phyloP scores from a whole-genome alignment of 768 basidiomycete species.

The Hebeloma cylindrosporum region DNA sequence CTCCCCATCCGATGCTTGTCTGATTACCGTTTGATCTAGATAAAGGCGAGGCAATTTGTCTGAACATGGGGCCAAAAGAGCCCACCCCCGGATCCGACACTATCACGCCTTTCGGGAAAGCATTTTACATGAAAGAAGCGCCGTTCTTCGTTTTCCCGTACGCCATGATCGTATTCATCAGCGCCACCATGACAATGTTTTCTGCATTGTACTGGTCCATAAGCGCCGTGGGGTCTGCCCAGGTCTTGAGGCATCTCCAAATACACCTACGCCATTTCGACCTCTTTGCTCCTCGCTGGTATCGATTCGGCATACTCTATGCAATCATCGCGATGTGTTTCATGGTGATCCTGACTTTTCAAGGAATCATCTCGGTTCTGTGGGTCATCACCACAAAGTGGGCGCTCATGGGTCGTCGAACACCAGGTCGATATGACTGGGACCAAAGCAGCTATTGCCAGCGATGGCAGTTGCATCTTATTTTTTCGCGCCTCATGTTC shows the following conservation, averaged over 20 bases:
- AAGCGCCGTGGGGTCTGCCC: slow-evolving; percentile 38
- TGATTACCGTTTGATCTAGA: slow-evolving; percentile 21
- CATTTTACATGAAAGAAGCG: slow-evolving; percentile 41
- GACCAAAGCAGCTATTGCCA: slow-evolving; percentile 50
- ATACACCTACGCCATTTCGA: slow-evolving; percentile 29
- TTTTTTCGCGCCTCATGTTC: slow-evolving; percentile 36
- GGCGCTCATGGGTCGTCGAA: slow-evolving; percentile 41
- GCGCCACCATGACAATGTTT: slow-evolving; percentile 35
- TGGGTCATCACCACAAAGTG: slow-evolving; percentile 47
- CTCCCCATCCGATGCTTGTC: background rate
- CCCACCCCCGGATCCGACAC: slow-evolving; percentile 27
- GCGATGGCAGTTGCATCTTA: slow-evolving; percentile 48
- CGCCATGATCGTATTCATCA: slow-evolving; percentile 33
- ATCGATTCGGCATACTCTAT: slow-evolving; percentile 40
- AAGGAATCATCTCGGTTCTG: slow-evolving; percentile 36
- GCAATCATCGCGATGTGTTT: slow-evolving; percentile 40
- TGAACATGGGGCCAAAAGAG: slow-evolving; percentile 28
- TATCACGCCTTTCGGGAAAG: slow-evolving; percentile 42
- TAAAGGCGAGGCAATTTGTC: slow-evolving; percentile 40
- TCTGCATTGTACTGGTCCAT: slow-evolving; percentile 45
- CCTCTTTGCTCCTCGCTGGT: slow-evolving; percentile 38
- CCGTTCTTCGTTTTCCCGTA: slow-evolving; percentile 43
- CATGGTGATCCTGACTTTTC: slow-evolving; percentile 36
- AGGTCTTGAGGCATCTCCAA: slow-evolving; percentile 35
- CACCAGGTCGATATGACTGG: slow-evolving; percentile 42